Evolutionary conservation across 2,329 filamentous ascomycete species (phyloP).

Genomic region (Trichophaea hybrida): DNA sequence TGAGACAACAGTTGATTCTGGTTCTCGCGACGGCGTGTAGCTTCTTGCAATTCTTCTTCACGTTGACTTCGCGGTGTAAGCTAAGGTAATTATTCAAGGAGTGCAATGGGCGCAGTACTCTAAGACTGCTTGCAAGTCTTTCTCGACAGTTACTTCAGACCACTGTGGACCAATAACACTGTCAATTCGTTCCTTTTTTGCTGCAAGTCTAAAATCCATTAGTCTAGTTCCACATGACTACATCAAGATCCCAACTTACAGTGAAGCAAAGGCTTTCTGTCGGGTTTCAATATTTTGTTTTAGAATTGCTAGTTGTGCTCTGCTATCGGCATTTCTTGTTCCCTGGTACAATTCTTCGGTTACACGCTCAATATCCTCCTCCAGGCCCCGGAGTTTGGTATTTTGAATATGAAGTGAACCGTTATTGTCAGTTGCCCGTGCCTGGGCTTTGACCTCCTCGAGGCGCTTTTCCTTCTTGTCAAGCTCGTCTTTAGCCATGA

Average conservation of each 20-base stretch:
- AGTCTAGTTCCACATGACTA: background rate
- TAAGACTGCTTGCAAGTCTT: conserved; percentile 44
- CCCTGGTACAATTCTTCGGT: conserved; percentile 71
- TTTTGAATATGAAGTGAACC: conserved; percentile 53
- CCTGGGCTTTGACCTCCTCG: conserved; percentile 46
- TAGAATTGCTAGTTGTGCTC: conserved; percentile 68
- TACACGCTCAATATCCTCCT: conserved; percentile 57
- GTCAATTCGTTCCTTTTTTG: conserved; percentile 51
- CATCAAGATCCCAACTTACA: conserved; percentile 32
- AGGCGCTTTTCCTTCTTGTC: conserved; percentile 53
- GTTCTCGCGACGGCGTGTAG: conserved; percentile 41
- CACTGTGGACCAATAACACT: conserved; percentile 51
- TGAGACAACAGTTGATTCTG: conserved; percentile 60
- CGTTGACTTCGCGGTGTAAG: conserved; percentile 17
- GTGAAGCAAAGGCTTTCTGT: conserved; percentile 56
- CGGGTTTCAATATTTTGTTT: conserved; percentile 64
- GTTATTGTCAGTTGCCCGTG: conserved; percentile 54
- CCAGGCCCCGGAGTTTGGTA: conserved; percentile 49
- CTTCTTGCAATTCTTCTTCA: conserved; percentile 24
- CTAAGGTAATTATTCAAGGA: background rate
- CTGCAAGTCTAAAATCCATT: conserved; percentile 6
- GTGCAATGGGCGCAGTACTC: conserved; percentile 8
- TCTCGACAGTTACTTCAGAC: conserved; percentile 55
- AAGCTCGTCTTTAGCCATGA: conserved; percentile 58
- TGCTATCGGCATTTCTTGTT: conserved; percentile 64